Percentiles rank a stretch among this genome's conserved stretches.
Evolutionary conservation across 768 basidiomycete species (phyloP).

Genomic region (Naganishia vishniacii): DNA sequence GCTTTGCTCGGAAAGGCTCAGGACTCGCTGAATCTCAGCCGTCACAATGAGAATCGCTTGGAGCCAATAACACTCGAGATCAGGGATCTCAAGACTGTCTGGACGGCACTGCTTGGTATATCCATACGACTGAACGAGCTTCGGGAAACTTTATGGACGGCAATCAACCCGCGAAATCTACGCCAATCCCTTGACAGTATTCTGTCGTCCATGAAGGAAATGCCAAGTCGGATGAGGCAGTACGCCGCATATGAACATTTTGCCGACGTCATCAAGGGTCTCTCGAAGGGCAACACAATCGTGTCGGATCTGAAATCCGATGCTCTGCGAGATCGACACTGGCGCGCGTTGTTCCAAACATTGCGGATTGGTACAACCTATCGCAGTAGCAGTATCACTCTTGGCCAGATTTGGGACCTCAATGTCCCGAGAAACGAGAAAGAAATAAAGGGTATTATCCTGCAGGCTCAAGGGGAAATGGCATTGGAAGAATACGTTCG

Average conservation of each 20-base stretch:
- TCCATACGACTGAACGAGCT: constrained; percentile 90
- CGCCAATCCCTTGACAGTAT: constrained; percentile 90
- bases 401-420: constrained; percentile 94
- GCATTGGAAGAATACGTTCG: constrained; percentile 91
- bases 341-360: constrained; percentile 93
- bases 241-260: constrained; percentile 98
- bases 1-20: constrained; percentile 93
- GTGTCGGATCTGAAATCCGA: constrained; percentile 95
- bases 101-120: constrained; percentile 95
- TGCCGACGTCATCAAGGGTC: constrained; percentile 76
- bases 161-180: constrained; percentile 87
- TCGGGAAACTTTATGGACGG: constrained; percentile 81
- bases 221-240: constrained; percentile 98
- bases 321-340: constrained; percentile 93
- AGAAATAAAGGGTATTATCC: constrained; percentile 85
- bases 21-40: constrained; percentile 84
- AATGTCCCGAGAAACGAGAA: constrained; percentile 90
- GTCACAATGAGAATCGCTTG: constrained; percentile 67
- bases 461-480: constrained; percentile 94
- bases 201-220: constrained; percentile 87
- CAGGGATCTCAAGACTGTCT: constrained; percentile 92
- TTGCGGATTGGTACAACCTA: constrained; percentile 69
- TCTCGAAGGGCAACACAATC: constrained; percentile 82
- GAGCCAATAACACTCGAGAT: constrained; percentile 93
- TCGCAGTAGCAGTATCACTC: constrained; percentile 78